These are phyloP conservation scores for Nakazawaea wyomingensis DNA, from an alignment of 805 yeast genomes.

Conservation along the genomic window DNA sequence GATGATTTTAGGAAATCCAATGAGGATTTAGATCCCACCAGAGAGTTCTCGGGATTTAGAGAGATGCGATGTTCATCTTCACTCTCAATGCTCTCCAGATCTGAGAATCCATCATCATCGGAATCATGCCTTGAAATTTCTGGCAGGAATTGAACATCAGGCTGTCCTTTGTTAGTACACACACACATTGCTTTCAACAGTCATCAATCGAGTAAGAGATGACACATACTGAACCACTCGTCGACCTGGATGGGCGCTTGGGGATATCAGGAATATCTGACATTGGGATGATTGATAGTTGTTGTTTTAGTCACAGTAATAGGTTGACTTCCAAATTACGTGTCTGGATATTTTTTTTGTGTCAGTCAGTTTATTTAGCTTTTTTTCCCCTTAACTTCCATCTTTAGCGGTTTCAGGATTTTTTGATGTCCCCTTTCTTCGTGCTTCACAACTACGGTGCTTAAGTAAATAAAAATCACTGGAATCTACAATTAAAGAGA, in stretches of 20 bases:
- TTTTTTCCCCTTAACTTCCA: too few species aligned
- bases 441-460: not conserved
- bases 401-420: too few species aligned
- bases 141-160: not conserved
- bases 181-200: too few species aligned
- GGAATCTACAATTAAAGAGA: too few species aligned
- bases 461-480: not conserved
- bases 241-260: not conserved
- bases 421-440: not conserved
- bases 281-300: not conserved
- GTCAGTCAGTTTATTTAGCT: too few species aligned
- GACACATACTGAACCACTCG: not conserved
- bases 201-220: too few species aligned
- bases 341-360: not conserved
- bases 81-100: not conserved
- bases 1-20: conserved; percentile 4
- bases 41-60: not conserved
- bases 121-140: not conserved
- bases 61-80: conserved; percentile 2
- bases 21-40: not conserved
- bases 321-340: not conserved
- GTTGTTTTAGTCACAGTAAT: not conserved
- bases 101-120: conserved; percentile 6
- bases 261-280: conserved; percentile 1
- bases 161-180: not conserved